These are phyloP conservation scores for Usnea hakonensis DNA, from an alignment of 495 filamentous ascomycete species.

Conservation along the genomic window DNA sequence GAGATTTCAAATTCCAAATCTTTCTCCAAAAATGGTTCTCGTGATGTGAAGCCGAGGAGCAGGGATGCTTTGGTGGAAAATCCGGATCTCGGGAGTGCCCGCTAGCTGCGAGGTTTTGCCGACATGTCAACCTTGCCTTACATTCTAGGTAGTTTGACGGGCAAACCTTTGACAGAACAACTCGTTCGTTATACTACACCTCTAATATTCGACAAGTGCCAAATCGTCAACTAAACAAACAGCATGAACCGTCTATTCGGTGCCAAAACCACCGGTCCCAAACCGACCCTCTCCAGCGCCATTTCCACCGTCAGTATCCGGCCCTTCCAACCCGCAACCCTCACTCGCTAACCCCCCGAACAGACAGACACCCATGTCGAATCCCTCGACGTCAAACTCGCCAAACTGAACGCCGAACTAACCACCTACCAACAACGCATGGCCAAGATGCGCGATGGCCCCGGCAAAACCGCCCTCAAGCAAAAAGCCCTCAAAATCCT, in stretches of 20 bases:
- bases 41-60: not conserved
- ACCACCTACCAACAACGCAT: conserved; percentile 80
- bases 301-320: conserved; percentile 63
- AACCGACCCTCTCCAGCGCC: conserved; percentile 79
- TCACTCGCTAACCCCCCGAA: conserved; percentile 12
- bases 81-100: not conserved
- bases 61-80: not conserved
- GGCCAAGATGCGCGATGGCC: conserved; percentile 89
- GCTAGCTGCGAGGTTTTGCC: not conserved
- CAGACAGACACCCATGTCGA: conserved; percentile 79
- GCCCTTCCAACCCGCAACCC: conserved; percentile 14
- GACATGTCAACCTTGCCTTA: conserved; percentile 4
- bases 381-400: conserved; percentile 90
- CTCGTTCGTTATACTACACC: not conserved
- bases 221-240: not conserved
- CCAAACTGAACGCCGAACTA: conserved; percentile 86
- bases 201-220: not conserved
- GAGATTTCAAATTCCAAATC: not conserved
- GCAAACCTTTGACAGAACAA: not conserved
- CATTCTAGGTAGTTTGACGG: not conserved
- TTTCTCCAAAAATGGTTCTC: not conserved
- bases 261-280: conserved; percentile 76
- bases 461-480: conserved; percentile 86
- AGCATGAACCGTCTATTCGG: conserved; percentile 96
- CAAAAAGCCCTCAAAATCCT: conserved; percentile 94